Percentiles rank a stretch among this genome's conserved stretches.
Evolutionary conservation across 345 rosid genomes (phyloP).

Genomic region (Combretum micranthum): DNA sequence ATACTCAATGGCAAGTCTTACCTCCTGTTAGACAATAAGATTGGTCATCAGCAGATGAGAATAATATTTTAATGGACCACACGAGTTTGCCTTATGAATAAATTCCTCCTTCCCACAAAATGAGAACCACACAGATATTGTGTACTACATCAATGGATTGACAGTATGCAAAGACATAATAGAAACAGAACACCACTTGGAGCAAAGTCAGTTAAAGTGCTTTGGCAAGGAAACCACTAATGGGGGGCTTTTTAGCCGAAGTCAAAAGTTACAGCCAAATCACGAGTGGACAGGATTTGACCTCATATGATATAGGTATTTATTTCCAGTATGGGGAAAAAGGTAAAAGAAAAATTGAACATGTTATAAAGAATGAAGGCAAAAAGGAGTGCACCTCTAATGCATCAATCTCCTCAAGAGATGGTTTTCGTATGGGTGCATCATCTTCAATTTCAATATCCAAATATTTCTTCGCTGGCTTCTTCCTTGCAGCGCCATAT

Average conservation of each 20-base stretch:
- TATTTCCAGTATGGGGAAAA: no score
- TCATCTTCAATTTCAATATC: constrained; percentile 83
- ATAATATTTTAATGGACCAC: no score
- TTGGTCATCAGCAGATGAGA: background rate
- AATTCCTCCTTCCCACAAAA: no score
- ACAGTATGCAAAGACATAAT: no score
- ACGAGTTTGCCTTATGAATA: no score
- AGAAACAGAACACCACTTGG: no score
- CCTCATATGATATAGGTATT: no score
- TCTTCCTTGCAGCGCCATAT: constrained; percentile 32
- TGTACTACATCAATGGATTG: no score
- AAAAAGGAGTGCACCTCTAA: constrained; percentile 58
- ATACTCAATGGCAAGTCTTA: constrained; percentile 82
- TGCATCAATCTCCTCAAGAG: constrained; percentile 96
- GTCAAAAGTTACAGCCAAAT: background rate
- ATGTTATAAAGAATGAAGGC: background rate
- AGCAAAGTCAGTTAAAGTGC: background rate
- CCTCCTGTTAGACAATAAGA: constrained; percentile 47
- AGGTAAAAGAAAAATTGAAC: no score
- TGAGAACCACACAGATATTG: no score
- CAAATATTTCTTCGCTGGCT: constrained; percentile 22
- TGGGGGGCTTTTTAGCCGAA: background rate
- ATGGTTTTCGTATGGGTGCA: constrained; percentile 79
- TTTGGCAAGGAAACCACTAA: background rate
- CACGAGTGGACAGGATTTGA: no score